A percentile compares a stretch with the other conserved stretches of the same genome.
Conservation (phyloP, 352 stramenopile species). For the Globisporangium viniferum region DNA sequence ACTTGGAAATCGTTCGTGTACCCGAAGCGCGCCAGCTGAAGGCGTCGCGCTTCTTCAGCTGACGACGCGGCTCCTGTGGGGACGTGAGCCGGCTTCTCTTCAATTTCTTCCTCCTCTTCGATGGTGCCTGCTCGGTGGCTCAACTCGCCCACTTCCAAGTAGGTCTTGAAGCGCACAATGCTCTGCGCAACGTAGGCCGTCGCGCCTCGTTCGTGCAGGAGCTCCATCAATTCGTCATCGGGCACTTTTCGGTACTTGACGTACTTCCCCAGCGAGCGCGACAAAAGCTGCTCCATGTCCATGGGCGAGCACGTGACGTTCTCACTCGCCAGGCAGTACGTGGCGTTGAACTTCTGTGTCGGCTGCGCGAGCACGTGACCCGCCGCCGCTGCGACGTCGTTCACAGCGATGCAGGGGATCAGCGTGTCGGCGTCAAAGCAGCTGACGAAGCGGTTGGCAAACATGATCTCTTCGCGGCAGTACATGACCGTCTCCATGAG, state of each 20-base stretch:
- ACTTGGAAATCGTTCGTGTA: slow-evolving; percentile 50
- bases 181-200: slow-evolving; percentile 47
- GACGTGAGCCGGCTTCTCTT: background rate
- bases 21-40: slow-evolving; percentile 24
- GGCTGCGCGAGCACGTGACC: slow-evolving; percentile 43
- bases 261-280: slow-evolving; percentile 27
- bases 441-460: slow-evolving; percentile 52
- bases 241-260: slow-evolving; percentile 57
- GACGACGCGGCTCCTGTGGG: background rate
- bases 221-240: slow-evolving; percentile 33
- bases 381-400: slow-evolving; percentile 56
- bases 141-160: slow-evolving; percentile 28
- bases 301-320: slow-evolving; percentile 38
- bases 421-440: slow-evolving; percentile 43
- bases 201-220: slow-evolving; percentile 52
- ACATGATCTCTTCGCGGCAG: slow-evolving; percentile 73
- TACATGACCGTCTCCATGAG: slow-evolving; percentile 79
- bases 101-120: background rate
- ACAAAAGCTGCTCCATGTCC: slow-evolving; percentile 40
- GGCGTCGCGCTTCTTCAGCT: background rate
- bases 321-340: slow-evolving; percentile 52
- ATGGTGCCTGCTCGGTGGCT: slow-evolving; percentile 6
- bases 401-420: slow-evolving; percentile 66
- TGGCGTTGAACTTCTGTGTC: slow-evolving; percentile 43
- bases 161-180: slow-evolving; percentile 49